Base-by-base conservation (phyloP, 2,329 filamentous ascomycete genomes). In the Diaporthe sp. region DNA sequence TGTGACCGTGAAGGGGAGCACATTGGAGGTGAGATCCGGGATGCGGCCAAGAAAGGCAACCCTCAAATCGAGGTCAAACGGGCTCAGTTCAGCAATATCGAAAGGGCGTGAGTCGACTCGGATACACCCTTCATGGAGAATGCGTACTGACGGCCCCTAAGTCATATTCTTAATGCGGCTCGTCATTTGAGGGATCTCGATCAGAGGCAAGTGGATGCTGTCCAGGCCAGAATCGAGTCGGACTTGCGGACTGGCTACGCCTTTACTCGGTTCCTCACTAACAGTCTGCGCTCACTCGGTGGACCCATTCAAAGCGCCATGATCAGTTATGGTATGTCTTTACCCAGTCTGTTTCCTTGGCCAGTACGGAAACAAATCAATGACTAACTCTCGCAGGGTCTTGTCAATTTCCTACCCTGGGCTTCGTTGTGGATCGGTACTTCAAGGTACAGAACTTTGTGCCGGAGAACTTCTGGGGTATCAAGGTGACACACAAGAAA, bases 1-100 rank as follows among this genome's bases (percentile, higher is more conserved):
- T 98, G 97, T 84, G 97, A 99, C 87, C 92, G 96, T 73, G 97
- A 99, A 88, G 97, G 97, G 49, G 97, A 99, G 83, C 94, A 98
- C 82, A 99, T 99, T 79, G 97, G 97, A 9, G 90, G 94, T 53
- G 96, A 99, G 83, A 96, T 99, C 76, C 92, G 95, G 60, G 90
- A 94, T 71, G 93, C 96, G 75, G 97, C 97, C 7, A 87, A 88
- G 63, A 92, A 92, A 80, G 93, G 91, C 13, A 98, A 98, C 78
- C 84, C 88, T 13, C 87, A 87, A 1, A 92, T 99, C 57, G 89
- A 95, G 77, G 91, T 98, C 75, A 97, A 95, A 81, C 90, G 97
- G 80, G 97, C 97, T 20, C 93, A 88, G 76, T 99, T 99, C 85
- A 98, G 95, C 87, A 99, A 99, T 82, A 96, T 98, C 44, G 97